phyloP scores from a whole-genome alignment of 495 filamentous ascomycete species.

The Lasiosphaeriaceae sp. region DNA sequence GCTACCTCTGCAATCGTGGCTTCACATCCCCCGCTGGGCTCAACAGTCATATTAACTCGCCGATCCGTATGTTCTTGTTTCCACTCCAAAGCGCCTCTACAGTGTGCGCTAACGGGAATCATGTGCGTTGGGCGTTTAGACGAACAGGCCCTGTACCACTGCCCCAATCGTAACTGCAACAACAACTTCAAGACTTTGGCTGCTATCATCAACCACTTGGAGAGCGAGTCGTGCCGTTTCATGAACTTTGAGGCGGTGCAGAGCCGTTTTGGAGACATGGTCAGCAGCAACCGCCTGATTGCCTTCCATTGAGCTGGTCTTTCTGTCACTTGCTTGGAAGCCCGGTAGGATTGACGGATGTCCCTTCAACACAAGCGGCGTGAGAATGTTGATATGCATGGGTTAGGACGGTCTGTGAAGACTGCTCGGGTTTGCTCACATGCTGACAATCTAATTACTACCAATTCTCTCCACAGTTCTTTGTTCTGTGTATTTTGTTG shows the following conservation, averaged over 20 bases:
- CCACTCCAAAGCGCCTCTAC: background rate
- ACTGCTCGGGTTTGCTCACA: too few relatives aligned
- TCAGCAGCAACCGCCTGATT: slow-evolving; percentile 13
- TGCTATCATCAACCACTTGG: slow-evolving; percentile 50
- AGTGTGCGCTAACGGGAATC: background rate
- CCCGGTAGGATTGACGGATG: too few relatives aligned
- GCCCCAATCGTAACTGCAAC: slow-evolving; percentile 41
- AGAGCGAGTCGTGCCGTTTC: slow-evolving; percentile 50
- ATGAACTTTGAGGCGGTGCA: slow-evolving; percentile 49
- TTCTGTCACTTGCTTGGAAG: too few relatives aligned
- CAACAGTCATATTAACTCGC: slow-evolving; percentile 34
- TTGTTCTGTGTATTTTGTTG: too few relatives aligned
- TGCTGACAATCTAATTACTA: too few relatives aligned
- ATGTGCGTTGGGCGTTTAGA: slow-evolving; percentile 14
- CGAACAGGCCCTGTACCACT: slow-evolving; percentile 50
- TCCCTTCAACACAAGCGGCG: too few relatives aligned
- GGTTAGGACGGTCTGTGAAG: too few relatives aligned
- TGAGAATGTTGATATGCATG: too few relatives aligned
- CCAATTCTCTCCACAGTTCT: too few relatives aligned
- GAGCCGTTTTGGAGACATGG: slow-evolving; percentile 9
- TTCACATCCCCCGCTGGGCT: slow-evolving; percentile 15
- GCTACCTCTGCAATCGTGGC: slow-evolving; percentile 27
- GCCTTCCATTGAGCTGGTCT: too few relatives aligned
- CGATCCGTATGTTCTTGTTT: slow-evolving; percentile 25
- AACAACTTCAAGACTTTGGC: slow-evolving; percentile 47